Evolutionary conservation across 768 basidiomycete genomes (phyloP).

Genomic region (Leucosporidium scottii): DNA sequence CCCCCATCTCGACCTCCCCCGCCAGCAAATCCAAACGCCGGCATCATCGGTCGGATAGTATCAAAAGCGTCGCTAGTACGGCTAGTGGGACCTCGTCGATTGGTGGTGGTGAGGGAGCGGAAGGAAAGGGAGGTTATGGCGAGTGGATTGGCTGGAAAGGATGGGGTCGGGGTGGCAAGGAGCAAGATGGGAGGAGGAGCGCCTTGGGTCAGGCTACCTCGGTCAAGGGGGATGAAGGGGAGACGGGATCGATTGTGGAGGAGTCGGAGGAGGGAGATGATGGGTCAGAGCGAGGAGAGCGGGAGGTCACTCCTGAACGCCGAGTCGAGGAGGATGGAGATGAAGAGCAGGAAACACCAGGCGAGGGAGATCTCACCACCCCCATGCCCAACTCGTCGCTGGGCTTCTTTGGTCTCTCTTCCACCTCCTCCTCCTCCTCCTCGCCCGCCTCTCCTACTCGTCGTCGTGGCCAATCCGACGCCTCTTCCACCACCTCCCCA

Average conservation of each 20-base stretch:
- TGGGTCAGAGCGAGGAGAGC: not conserved
- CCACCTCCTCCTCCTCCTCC: too few relatives aligned
- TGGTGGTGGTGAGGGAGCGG: not conserved
- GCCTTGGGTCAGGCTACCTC: not conserved
- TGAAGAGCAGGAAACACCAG: not conserved
- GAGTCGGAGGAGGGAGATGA: not conserved
- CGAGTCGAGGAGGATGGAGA: not conserved
- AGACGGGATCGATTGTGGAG: not conserved
- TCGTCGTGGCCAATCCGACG: too few relatives aligned
- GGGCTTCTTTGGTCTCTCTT: not conserved
- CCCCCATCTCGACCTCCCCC: not conserved
- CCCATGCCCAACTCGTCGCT: not conserved
- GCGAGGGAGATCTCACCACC: not conserved
- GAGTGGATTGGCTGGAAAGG: slow-evolving; percentile 2
- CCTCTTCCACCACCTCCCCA: too few relatives aligned
- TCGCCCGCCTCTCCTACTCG: too few relatives aligned
- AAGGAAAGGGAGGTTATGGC: not conserved
- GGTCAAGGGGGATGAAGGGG: not conserved
- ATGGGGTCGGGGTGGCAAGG: not conserved
- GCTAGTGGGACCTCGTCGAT: not conserved
- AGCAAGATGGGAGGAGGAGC: not conserved
- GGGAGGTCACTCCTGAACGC: not conserved
- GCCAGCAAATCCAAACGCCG: not conserved
- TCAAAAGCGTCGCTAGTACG: not conserved
- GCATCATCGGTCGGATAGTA: not conserved